Evolutionary conservation across 306 rosid genomes (phyloP), one percentile per base, ranked within the genome.

Genomic region (Prunus mongolica): DNA sequence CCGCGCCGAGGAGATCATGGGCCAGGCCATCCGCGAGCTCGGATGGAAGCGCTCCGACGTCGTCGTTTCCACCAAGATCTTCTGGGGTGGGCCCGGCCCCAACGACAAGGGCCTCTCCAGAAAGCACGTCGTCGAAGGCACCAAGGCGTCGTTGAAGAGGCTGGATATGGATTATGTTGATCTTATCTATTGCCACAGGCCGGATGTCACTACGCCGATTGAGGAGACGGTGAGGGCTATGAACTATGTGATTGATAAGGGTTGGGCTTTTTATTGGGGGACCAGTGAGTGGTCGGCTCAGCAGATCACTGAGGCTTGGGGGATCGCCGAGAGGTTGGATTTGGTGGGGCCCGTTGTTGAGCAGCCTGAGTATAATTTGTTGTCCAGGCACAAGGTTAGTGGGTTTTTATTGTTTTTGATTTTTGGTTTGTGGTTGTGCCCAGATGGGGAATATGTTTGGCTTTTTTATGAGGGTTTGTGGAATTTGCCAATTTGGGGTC

Each of bases 231-330:
- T 96, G 0, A 78, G 99, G 72, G 97, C 99, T 0, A 92, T 96
- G 98, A 96, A 92, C 57, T 58, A 86, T 46, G 90, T 96, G 8
- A 92, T 96, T 28, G 98, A 96, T 65, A 80, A 78, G 9, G 99
- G 99, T 0, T 91, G 90, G 96, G 99, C 99, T 0, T 96, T 96
- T 74, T 92, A 96, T 54, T 96, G 99, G 99, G 99, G 99, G 0
- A 96, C 99, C 5, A 96, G 99, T 54, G 98, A 96, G 80, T 96
- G 99, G 99, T 88, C 98, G 2, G 90, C 98, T 6, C 98, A 96
- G 77, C 99, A 96, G 93, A 89, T 96, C 85, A 96, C 99, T 0
- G 98, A 96, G 76, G 99, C 99, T 14, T 96, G 97, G 93, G 88
- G 93, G 0, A 62, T 96, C 1, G 98, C 98, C 12, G 74, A 91